Conservation (phyloP, 768 basidiomycete species). For the Tylopilus intermedius region DNA sequence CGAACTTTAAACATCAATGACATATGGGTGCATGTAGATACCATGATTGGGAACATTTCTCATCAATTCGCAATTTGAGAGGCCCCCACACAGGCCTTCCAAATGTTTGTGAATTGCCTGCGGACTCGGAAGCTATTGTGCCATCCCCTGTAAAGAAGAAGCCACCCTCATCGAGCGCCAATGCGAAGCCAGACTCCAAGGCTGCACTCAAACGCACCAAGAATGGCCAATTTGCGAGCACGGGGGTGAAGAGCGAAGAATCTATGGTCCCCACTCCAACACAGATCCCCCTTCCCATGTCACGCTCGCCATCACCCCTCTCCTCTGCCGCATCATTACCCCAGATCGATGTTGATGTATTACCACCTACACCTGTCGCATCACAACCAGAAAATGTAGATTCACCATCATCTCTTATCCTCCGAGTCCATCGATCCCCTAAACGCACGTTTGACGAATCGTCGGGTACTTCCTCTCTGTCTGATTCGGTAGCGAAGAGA, state of each 20-base stretch:
- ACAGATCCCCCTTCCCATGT: slow-evolving; percentile 36
- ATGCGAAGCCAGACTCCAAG: slow-evolving; percentile 23
- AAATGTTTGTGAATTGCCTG: slow-evolving; percentile 47
- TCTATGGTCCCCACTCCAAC: slow-evolving; percentile 22
- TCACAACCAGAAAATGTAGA: slow-evolving; percentile 11
- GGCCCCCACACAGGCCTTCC: slow-evolving; percentile 82
- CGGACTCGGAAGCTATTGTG: slow-evolving; percentile 28
- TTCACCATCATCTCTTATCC: slow-evolving; percentile 12
- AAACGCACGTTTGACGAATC: slow-evolving; percentile 61
- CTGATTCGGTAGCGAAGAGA: slow-evolving; percentile 34
- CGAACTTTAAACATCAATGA: slow-evolving; percentile 7
- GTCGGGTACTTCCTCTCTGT: slow-evolving; percentile 38
- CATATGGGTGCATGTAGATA: slow-evolving; percentile 45
- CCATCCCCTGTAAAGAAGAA: slow-evolving; percentile 35
- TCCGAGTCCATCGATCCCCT: slow-evolving; percentile 44
- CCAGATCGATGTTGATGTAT: slow-evolving; percentile 26
- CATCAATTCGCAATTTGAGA: slow-evolving; percentile 80
- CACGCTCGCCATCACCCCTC: slow-evolving; percentile 35
- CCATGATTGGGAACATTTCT: slow-evolving; percentile 94
- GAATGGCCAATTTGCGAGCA: slow-evolving; percentile 21
- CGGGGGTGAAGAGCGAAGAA: slow-evolving; percentile 23
- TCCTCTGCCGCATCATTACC: slow-evolving; percentile 22
- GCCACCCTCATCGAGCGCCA: slow-evolving; percentile 29
- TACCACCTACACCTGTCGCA: slow-evolving; percentile 26
- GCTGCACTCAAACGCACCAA: slow-evolving; percentile 13